A percentile compares a stretch with the other conserved stretches of the same genome.
Conservation (phyloP, 1,284 basidiomycete species). For the Papiliotrema fonsecae region DNA sequence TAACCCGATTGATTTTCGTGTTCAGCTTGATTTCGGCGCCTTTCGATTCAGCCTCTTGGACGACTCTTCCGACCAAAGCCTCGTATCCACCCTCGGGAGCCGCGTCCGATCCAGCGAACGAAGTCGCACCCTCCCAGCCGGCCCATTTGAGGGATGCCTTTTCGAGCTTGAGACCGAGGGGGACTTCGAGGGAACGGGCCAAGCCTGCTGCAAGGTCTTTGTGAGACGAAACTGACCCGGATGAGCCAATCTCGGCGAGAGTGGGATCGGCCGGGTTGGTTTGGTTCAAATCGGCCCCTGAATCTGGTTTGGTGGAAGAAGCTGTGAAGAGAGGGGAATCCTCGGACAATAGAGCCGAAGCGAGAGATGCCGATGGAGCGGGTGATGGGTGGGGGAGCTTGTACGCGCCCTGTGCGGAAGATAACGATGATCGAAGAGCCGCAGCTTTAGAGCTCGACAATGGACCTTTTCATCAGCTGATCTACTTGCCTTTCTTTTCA, state of each 20-base stretch:
- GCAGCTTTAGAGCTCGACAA: conserved; percentile 17
- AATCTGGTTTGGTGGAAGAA: conserved; percentile 7
- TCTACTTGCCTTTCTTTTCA: too few relatives aligned
- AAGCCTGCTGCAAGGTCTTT: conserved; percentile 35
- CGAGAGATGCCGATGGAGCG: conserved; percentile 27
- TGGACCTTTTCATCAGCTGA: conserved; percentile 12
- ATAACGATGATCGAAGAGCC: conserved; percentile 27
- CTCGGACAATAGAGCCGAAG: conserved; percentile 42
- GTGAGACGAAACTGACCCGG: conserved; percentile 11
- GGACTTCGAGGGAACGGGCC: conserved; percentile 51
- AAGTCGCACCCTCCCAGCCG: conserved; percentile 46
- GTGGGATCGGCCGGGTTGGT: conserved; percentile 28
- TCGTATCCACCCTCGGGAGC: conserved; percentile 53
- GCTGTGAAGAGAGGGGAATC: conserved; percentile 34
- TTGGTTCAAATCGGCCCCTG: conserved; percentile 11
- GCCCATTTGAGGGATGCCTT: conserved; percentile 44
- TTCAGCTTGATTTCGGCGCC: conserved; percentile 45
- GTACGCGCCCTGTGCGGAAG: conserved; percentile 30
- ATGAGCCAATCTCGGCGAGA: conserved; percentile 4
- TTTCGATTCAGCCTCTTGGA: conserved; percentile 34
- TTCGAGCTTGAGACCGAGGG: conserved; percentile 50
- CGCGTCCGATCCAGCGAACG: conserved; percentile 51
- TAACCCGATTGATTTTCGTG: conserved; percentile 26
- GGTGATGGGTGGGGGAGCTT: conserved; percentile 35
- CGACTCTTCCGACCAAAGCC: conserved; percentile 44